Conservation (phyloP, 441 rosid genomes). For the Lagerstroemia fauriei region DNA sequence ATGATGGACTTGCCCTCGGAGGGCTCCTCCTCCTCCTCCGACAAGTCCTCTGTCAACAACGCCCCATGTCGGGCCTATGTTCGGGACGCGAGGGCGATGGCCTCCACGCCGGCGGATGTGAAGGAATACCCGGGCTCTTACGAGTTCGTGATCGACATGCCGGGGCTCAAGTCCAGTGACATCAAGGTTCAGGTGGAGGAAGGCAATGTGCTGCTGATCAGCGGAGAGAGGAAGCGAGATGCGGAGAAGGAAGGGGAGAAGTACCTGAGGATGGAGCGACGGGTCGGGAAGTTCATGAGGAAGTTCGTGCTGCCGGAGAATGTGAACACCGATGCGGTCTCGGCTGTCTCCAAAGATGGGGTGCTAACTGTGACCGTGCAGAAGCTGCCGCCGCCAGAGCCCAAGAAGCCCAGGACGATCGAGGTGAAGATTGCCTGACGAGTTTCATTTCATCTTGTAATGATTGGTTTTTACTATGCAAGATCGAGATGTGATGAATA, state of each 20-base stretch:
- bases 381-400: slow-evolving; percentile 82
- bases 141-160: slow-evolving; percentile 60
- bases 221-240: slow-evolving; percentile 63
- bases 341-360: slow-evolving; percentile 74
- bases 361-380: slow-evolving; percentile 68
- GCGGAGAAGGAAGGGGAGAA: slow-evolving; percentile 60
- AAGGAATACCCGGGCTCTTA: slow-evolving; percentile 51
- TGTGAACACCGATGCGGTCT: slow-evolving; percentile 58
- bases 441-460: too few relatives aligned
- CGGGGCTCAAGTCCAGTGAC: slow-evolving; percentile 52
- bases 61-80: slow-evolving; percentile 45
- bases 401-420: slow-evolving; percentile 72
- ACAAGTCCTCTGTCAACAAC: slow-evolving; percentile 34
- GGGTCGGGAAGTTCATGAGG: slow-evolving; percentile 80
- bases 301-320: slow-evolving; percentile 76
- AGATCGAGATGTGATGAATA: too few relatives aligned
- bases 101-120: slow-evolving; percentile 56
- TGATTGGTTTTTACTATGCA: too few relatives aligned
- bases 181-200: slow-evolving; percentile 60
- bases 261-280: slow-evolving; percentile 82
- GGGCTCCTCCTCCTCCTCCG: slow-evolving; percentile 12
- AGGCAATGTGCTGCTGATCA: slow-evolving; percentile 48
- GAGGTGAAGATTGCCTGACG: slow-evolving; percentile 77
- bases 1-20: slow-evolving; percentile 35
- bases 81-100: slow-evolving; percentile 63